Evolutionary conservation across 306 rosid genomes (phyloP).

Genomic region (Fagus sylvatica): DNA sequence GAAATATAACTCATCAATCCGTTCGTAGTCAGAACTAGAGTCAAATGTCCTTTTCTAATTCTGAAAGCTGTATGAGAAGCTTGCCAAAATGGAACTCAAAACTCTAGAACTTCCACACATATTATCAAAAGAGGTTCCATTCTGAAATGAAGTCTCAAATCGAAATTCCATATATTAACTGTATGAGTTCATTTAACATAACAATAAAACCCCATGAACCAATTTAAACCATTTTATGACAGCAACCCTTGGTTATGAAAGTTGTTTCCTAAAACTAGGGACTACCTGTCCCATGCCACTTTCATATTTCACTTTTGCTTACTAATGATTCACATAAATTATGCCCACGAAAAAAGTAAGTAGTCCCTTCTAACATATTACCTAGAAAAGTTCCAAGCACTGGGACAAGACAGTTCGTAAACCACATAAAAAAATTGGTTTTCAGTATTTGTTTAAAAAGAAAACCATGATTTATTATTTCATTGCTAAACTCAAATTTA

Average conservation of each 20-base stretch:
- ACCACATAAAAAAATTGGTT: no score
- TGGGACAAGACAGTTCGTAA: not conserved
- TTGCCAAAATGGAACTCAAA: not conserved
- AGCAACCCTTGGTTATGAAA: not conserved
- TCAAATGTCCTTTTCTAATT: not conserved
- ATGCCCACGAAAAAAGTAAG: not conserved
- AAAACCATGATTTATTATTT: no score
- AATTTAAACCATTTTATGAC: not conserved
- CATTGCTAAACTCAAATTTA: no score
- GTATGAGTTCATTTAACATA: not conserved
- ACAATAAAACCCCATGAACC: not conserved
- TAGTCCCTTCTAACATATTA: not conserved
- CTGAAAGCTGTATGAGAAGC: not conserved
- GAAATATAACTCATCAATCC: no score
- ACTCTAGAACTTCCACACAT: not conserved
- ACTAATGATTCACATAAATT: not conserved
- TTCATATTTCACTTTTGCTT: no score
- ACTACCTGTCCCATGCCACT: no score
- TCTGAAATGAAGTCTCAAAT: not conserved
- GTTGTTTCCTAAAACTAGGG: not conserved
- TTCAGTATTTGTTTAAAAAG: no score
- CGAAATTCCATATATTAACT: not conserved
- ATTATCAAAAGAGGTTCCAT: not conserved
- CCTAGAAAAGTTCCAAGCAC: not conserved
- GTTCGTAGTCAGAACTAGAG: not conserved